Evolutionary conservation across 2,329 filamentous ascomycete genomes (phyloP).

Genomic region (Sporothrix curviconia): DNA sequence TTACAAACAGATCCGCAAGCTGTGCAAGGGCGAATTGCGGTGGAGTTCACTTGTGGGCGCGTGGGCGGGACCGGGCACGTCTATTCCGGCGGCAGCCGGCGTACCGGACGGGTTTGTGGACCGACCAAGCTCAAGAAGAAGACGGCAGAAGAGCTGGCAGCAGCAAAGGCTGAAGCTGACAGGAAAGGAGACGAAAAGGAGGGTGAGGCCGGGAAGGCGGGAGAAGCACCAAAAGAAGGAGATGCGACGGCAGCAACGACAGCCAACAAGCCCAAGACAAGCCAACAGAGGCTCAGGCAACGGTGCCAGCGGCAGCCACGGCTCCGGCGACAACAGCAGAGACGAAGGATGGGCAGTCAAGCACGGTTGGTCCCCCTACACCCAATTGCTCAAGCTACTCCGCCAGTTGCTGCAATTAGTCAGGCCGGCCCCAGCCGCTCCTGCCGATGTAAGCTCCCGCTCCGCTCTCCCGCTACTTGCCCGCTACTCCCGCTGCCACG

Average conservation of each 20-base stretch:
- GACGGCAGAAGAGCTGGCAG: background rate
- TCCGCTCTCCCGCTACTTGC: no score
- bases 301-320: background rate
- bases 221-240: background rate
- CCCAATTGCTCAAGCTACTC: background rate
- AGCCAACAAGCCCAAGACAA: background rate
- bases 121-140: constrained; percentile 19
- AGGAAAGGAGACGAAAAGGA: background rate
- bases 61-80: constrained; percentile 61
- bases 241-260: background rate
- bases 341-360: no score
- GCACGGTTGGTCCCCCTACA: background rate
- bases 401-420: no score
- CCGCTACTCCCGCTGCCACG: no score
- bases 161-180: constrained; percentile 5
- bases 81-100: constrained; percentile 59
- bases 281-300: background rate
- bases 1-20: constrained; percentile 72
- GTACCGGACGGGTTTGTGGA: constrained; percentile 70
- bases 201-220: background rate
- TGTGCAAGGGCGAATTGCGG: constrained; percentile 65
- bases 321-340: background rate
- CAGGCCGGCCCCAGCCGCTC: no score
- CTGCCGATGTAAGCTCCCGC: no score
- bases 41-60: constrained; percentile 79